Conservation (phyloP, 495 filamentous ascomycete species). For the Neurospora sp. region DNA sequence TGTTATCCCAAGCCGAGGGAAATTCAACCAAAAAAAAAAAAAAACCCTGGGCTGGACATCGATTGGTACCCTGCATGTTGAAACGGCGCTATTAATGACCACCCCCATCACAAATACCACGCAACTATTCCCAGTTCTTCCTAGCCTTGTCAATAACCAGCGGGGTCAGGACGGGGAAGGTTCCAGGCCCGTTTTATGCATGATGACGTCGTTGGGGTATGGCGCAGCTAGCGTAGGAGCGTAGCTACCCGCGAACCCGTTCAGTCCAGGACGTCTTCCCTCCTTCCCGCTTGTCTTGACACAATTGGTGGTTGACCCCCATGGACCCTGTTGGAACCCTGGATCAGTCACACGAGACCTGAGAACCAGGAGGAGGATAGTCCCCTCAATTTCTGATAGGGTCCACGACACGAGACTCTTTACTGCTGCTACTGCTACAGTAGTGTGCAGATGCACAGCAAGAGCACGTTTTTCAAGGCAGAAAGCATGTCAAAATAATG, state of each 20-base stretch:
- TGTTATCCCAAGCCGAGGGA: neutral
- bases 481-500: neutral
- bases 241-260: neutral
- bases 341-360: neutral
- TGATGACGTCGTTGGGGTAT: neutral
- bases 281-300: neutral
- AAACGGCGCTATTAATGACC: neutral
- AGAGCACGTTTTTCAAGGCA: neutral
- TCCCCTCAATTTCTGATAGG: neutral
- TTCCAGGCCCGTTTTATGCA: neutral
- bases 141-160: neutral
- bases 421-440: neutral
- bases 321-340: neutral
- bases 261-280: neutral
- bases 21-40: neutral
- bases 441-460: neutral
- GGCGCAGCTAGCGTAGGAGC: neutral
- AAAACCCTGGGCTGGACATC: neutral
- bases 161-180: neutral
- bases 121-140: neutral
- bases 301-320: neutral
- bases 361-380: neutral
- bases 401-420: neutral
- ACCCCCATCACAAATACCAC: neutral
- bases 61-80: neutral